A percentile compares a stretch with the other conserved stretches of the same genome.
Conservation (phyloP, 139 green algal genomes). For the Tetraselmis chui region DNA sequence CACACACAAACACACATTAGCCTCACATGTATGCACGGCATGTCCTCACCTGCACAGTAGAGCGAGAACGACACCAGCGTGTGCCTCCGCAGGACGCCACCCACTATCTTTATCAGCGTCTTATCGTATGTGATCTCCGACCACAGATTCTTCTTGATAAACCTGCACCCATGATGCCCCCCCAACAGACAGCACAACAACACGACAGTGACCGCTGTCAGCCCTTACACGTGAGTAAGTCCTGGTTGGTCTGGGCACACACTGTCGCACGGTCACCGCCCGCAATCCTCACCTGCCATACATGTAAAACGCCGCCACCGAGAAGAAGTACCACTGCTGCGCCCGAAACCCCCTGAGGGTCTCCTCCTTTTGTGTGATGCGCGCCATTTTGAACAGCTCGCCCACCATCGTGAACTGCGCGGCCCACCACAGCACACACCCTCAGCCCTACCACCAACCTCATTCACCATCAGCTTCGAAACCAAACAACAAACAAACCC, state of each 20-base stretch:
- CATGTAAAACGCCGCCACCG: conserved; percentile 80
- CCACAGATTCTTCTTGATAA: conserved; percentile 83
- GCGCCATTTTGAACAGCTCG: conserved; percentile 76
- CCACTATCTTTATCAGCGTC: conserved; percentile 44
- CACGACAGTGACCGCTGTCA: too few species aligned
- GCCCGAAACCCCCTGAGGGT: conserved; percentile 56
- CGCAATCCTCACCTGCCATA: conserved; percentile 63
- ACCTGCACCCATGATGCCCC: conserved; percentile 49
- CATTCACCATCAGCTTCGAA: conserved; percentile 64
- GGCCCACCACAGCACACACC: not conserved
- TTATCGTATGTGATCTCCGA: conserved; percentile 58
- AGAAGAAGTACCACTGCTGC: conserved; percentile 91
- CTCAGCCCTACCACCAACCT: too few species aligned
- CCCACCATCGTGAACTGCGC: conserved; percentile 62
- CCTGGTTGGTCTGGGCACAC: not conserved
- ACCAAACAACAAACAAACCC: conserved; percentile 2
- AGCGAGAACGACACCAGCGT: conserved; percentile 70
- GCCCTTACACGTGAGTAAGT: too few species aligned
- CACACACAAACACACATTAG: not conserved
- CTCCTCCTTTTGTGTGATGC: conserved; percentile 47
- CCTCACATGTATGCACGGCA: not conserved
- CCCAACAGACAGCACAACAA: too few species aligned
- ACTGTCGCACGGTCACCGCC: not conserved
- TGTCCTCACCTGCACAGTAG: conserved; percentile 60
- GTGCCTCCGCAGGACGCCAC: conserved; percentile 61